These are phyloP conservation scores for Sugiyamaella boreocaroliniensis DNA, from an alignment of 805 yeast species.

Conservation along the genomic window DNA sequence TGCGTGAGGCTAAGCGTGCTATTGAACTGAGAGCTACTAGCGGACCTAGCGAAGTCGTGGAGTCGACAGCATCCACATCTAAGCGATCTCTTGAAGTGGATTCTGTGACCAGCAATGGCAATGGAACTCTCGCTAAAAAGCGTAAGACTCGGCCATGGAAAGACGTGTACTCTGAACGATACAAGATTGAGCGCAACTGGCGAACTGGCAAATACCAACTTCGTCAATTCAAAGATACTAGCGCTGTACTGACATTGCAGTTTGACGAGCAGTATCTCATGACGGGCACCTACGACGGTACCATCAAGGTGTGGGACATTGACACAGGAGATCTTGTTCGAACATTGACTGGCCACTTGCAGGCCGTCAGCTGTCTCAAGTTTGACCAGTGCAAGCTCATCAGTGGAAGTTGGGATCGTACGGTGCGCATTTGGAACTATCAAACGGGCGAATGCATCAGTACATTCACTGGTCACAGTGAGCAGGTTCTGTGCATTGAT, in stretches of 20 bases:
- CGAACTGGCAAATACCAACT: conserved; percentile 67
- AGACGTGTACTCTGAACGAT: conserved; percentile 85
- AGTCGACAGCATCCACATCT: neutral
- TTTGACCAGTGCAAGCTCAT: conserved; percentile 87
- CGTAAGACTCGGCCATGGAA: conserved; percentile 83
- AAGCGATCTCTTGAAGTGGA: neutral
- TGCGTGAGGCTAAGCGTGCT: conserved; percentile 28
- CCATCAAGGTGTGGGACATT: conserved; percentile 89
- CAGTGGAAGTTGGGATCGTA: conserved; percentile 85
- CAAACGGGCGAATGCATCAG: conserved; percentile 91
- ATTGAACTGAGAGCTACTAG: conserved; percentile 25
- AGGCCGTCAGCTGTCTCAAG: conserved; percentile 76
- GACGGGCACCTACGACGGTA: conserved; percentile 88
- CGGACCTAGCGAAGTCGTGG: neutral
- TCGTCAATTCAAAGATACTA: conserved; percentile 65
- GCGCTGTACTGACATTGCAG: conserved; percentile 83
- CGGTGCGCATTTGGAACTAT: conserved; percentile 94
- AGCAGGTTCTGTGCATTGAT: conserved; percentile 79
- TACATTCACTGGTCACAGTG: conserved; percentile 88
- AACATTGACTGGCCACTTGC: conserved; percentile 80
- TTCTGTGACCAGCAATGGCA: neutral
- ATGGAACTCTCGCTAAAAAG: conserved; percentile 4
- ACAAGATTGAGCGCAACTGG: conserved; percentile 91
- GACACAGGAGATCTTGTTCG: conserved; percentile 69
- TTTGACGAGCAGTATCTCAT: conserved; percentile 73